Evolutionary conservation across 2,329 filamentous ascomycete genomes (phyloP).

Genomic region (Madurella mycetomatis): DNA sequence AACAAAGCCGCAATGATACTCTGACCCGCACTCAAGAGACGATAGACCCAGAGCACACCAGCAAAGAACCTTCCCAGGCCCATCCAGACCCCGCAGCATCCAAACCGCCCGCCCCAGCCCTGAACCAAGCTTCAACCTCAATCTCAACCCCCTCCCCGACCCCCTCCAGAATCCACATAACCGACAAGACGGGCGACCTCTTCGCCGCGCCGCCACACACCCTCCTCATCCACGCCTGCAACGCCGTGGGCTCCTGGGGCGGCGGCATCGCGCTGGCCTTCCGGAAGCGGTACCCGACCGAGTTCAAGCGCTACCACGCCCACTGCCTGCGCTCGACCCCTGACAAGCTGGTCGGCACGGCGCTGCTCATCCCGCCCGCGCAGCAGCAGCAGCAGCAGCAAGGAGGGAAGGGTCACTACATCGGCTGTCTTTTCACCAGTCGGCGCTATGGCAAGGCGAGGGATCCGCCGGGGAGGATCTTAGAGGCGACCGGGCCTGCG

Average conservation of each 20-base stretch:
- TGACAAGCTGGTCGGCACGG: conserved; percentile 16
- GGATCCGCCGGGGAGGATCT: conserved; percentile 15
- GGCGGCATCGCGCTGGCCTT: conserved; percentile 21
- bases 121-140: background rate
- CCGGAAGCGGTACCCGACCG: conserved; percentile 16
- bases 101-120: background rate
- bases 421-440: conserved; percentile 22
- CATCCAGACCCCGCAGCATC: too few relatives aligned
- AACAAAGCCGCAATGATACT: too few relatives aligned
- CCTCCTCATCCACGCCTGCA: conserved; percentile 26
- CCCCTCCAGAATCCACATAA: conserved; percentile 9
- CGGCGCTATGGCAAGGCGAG: conserved; percentile 3
- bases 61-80: too few relatives aligned
- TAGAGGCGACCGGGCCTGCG: conserved; percentile 13
- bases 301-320: conserved; percentile 14
- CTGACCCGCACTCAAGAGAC: too few relatives aligned
- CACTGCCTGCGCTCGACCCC: conserved; percentile 16
- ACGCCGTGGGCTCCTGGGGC: conserved; percentile 21
- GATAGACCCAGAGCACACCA: too few relatives aligned
- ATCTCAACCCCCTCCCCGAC: background rate
- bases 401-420: conserved; percentile 9
- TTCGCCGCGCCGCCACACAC: conserved; percentile 18
- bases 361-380: conserved; percentile 21
- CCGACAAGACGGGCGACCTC: conserved; percentile 16
- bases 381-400: background rate